Evolutionary conservation across 2,329 filamentous ascomycete species (phyloP).

Genomic region (Sporothrix globosa): DNA sequence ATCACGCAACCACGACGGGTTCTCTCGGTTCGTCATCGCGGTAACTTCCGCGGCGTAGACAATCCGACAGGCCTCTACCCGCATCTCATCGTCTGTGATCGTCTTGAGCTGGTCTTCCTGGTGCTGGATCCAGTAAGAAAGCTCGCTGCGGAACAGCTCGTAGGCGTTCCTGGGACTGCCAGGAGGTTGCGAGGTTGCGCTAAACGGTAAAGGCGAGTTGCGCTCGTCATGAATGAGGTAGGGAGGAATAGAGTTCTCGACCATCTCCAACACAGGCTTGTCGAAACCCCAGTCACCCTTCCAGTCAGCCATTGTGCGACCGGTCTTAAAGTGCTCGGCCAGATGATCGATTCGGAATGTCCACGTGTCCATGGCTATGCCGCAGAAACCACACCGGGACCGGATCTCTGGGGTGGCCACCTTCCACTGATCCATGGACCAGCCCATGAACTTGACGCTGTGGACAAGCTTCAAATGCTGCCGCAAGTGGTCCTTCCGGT

Average conservation of each 20-base stretch:
- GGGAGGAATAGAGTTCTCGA: slow-evolving; percentile 68
- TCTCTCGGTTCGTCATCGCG: slow-evolving; percentile 44
- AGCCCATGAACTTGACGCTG: slow-evolving; percentile 61
- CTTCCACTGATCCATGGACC: slow-evolving; percentile 69
- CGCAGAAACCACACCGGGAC: slow-evolving; percentile 68
- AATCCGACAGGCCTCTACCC: slow-evolving; percentile 62
- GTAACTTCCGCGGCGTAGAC: slow-evolving; percentile 58
- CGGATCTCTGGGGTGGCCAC: slow-evolving; percentile 62
- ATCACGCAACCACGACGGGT: slow-evolving; percentile 61
- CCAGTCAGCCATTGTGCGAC: slow-evolving; percentile 69
- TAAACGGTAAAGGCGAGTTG: slow-evolving; percentile 58
- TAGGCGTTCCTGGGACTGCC: slow-evolving; percentile 61
- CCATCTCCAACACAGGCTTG: slow-evolving; percentile 61
- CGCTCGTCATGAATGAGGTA: slow-evolving; percentile 68
- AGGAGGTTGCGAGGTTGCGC: slow-evolving; percentile 50
- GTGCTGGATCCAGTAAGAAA: slow-evolving; percentile 57
- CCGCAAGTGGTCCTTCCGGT: slow-evolving; percentile 68
- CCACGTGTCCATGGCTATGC: slow-evolving; percentile 65
- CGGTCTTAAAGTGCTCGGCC: slow-evolving; percentile 69
- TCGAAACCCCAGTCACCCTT: slow-evolving; percentile 73
- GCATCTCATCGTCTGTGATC: slow-evolving; percentile 56
- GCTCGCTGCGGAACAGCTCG: slow-evolving; percentile 62
- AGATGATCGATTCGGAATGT: slow-evolving; percentile 63
- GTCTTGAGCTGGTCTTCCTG: slow-evolving; percentile 48
- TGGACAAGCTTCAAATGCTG: slow-evolving; percentile 67